Base-by-base conservation (phyloP, 2,329 filamentous ascomycete genomes). In the Phyllosticta paracitricarpa region DNA sequence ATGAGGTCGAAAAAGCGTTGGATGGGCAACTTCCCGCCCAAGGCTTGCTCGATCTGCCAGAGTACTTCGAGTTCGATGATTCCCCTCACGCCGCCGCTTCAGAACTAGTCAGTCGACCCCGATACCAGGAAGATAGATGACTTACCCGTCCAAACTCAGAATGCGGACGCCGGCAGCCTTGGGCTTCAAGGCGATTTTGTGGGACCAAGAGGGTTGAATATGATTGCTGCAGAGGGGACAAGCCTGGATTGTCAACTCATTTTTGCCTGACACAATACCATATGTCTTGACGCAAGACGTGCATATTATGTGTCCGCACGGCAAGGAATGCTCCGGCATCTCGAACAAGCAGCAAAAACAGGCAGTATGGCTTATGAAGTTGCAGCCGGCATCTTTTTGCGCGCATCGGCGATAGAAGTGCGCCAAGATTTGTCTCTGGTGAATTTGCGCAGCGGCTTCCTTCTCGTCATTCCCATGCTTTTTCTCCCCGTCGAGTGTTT, bases 1-100 rank as follows among this genome's bases (percentile, higher is more conserved):
- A 81, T 76, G 2, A 81, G 70, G 61, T 81, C 79, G 62, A 81
- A 80, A 66, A 81, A 81, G 3, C 67, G 67, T 56, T 75, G 76
- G 2, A 81, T 73, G 0, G 73, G 71, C 2, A 81, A 63, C 4
- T 69, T 67, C 8, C 69, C 66, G 2, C 74, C 76, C 1, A 80
- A 64, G 4, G 68, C 69, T 24, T 67, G 67, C 63, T 81, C 74
- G 9, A 81, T 72, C 4, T 68, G 66, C 26, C 70, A 64, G 4
- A 81, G 68, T 0, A 78, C 70, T 63, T 77, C 74, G 2, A 81
- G 67, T 55, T 77, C 74, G 1, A 78, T 75, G 25, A 81, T 77
- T 2, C 77, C 77, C 54, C 77, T 69, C 51, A 80, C 73, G 2
- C 78, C 78, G 12, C 78, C 78, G 3, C 76, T 79, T 61, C 25